Evolutionary conservation across 768 basidiomycete species (phyloP), one percentile per base, ranked within the genome.

Genomic region (Phaffia tasmanica): DNA sequence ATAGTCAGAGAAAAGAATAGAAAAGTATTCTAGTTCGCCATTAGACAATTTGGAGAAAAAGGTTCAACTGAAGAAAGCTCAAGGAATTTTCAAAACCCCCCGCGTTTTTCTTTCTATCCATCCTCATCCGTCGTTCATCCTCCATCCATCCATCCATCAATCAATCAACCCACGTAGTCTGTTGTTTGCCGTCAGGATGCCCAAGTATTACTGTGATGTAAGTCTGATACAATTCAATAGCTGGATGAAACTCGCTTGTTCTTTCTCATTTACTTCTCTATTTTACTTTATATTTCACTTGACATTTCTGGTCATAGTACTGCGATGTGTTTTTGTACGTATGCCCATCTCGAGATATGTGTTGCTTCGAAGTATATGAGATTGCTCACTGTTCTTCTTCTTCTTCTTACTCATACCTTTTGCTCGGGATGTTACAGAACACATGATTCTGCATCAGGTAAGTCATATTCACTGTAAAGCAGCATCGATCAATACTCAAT

Each of bases 371-470:
- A 29, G 18, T 3, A 6, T 25, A 25, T 56, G 18, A 25, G 16
- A 49, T n/a, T 23, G 16, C 15, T 7, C 61, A 8, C 9, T 29
- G 5, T 25, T 15, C 25, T 56, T 14, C 15, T 29, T 55, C 0
- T 4, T 54, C 1, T 21, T 2, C 62, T 47, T 19, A 16, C 27
- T 18, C 23, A 29, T 16, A 1, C 46, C 60, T 48, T 42, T 58
- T 60, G 35, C 35, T 42, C 15, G 15, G 9, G 9, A 23, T 15
- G 9, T 5, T 54, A 54, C 14, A 69, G 67, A 25, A 95, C 92
- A 58, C 91, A 95, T 78, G 91, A 95, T 74, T 93, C 90, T 5
- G 84, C 90, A 60, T 93, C 91, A 68, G 91, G 90, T 87, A 69
- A 62, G 81, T 75, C 65, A 69, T 48, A 67, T 14, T 21, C 35